Evolutionary conservation across 306 rosid species (phyloP), one percentile per base, ranked within the genome.

Genomic region (Benincasa hispida): DNA sequence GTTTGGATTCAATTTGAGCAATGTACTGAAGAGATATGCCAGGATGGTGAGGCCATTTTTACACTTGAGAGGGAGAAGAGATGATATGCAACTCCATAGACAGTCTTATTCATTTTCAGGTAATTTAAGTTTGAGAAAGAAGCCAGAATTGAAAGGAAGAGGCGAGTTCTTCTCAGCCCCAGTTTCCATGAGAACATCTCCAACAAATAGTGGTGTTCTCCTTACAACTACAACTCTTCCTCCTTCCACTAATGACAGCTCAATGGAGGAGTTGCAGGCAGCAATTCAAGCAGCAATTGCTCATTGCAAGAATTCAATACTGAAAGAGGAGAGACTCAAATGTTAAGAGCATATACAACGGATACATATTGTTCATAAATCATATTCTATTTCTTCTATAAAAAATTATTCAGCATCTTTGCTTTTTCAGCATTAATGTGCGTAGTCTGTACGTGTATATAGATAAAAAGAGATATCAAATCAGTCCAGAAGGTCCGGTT

Each of bases 241-340:
- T 77, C 51, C 63, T 51, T 76, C 93, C 32, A 19, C 83, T 5
- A 89, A 54, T 80, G 96, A 95, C 66, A 92, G 99, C 74, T 86
- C 96, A 78, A 89, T 95, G 98, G 99, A 95, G 82, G 99, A 95
- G 82, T 84, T 95, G 82, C 98, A 95, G 53, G 92, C 99, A 2
- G 99, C 99, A 10, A 92, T 94, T 87, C 99, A 94, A 87, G 95
- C 97, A 75, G 99, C 99, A 34, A 95, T 95, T 85, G 96, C 99
- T 81, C 98, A 95, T 82, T 95, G 99, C 84, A 95, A 95, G 89
- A 92, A 86, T 74, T 95, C 99, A 59, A 85, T 86, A 79, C 85
- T 94, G 19, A 81, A 86, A 50, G 93, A 87, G 76, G 94, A 91
- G 25, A 85, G 81, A 78, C 78, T 81, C 86, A 83, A 79, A 83